A percentile compares a stretch with the other conserved stretches of the same genome.
These are phyloP conservation scores for Populus tomentosa DNA, from an alignment of 441 rosid species.

Conservation along the genomic window DNA sequence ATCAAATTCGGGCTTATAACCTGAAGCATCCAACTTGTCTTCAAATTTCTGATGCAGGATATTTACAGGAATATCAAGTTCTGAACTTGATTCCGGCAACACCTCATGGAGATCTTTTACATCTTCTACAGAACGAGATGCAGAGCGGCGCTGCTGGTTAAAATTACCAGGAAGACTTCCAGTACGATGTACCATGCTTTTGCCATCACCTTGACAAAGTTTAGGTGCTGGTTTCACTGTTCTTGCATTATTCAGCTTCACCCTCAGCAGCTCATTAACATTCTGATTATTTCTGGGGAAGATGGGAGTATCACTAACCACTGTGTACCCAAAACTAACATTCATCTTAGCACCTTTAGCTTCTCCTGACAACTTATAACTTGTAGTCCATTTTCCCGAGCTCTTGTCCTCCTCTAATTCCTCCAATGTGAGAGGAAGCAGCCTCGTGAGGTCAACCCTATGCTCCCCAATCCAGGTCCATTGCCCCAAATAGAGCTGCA, in stretches of 20 bases:
- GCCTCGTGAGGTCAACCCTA: slow-evolving; percentile 81
- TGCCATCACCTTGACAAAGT: slow-evolving; percentile 37
- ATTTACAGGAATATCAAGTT: slow-evolving; percentile 33
- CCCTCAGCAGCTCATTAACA: slow-evolving; percentile 28
- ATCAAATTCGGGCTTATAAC: slow-evolving; percentile 37
- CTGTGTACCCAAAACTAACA: slow-evolving; percentile 87
- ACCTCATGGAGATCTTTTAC: slow-evolving; percentile 79
- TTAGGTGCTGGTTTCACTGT: slow-evolving; percentile 27
- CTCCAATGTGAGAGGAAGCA: slow-evolving; percentile 91
- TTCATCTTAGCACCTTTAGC: slow-evolving; percentile 70
- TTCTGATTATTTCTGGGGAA: slow-evolving; percentile 35
- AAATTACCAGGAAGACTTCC: slow-evolving; percentile 47
- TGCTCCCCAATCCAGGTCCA: slow-evolving; percentile 89
- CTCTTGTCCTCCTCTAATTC: slow-evolving; percentile 91
- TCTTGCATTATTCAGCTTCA: slow-evolving; percentile 35
- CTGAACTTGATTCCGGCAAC: slow-evolving; percentile 49
- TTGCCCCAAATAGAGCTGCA: slow-evolving; percentile 48
- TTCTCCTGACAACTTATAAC: slow-evolving; percentile 75
- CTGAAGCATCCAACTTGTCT: slow-evolving; percentile 41
- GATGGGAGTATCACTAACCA: slow-evolving; percentile 47
- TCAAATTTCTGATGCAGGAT: slow-evolving; percentile 43
- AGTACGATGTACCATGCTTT: slow-evolving; percentile 28
- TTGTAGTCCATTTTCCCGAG: slow-evolving; percentile 88
- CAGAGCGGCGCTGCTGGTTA: slow-evolving; percentile 26
- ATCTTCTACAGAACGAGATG: slow-evolving; percentile 40